A percentile compares a stretch with the other conserved stretches of the same genome.
Conservation (phyloP, 108 stramenopile species). For the Tribonema minus region DNA sequence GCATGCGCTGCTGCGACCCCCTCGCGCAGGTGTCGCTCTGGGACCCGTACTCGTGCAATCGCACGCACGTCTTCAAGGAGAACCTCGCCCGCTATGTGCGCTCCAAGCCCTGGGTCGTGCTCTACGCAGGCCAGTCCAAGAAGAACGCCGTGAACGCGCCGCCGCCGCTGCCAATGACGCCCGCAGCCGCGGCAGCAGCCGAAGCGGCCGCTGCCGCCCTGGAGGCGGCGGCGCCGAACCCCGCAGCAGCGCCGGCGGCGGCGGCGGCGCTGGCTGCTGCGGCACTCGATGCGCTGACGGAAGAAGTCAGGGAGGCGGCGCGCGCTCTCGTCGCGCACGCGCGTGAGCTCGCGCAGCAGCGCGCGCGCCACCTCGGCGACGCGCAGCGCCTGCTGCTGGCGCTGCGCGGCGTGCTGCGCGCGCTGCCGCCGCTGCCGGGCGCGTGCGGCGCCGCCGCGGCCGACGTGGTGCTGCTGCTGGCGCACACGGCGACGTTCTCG, state of each 20-base stretch:
- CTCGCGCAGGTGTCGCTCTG: no score
- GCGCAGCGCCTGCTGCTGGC: not conserved
- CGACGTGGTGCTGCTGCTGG: conserved; percentile 25
- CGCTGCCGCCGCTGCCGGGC: conserved; percentile 5
- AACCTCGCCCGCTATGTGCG: no score
- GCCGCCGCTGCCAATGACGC: not conserved
- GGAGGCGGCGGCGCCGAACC: not conserved
- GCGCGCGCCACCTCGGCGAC: not conserved
- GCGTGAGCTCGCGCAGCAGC: no score
- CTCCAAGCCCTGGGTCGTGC: no score
- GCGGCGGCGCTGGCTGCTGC: not conserved
- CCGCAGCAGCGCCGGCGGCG: not conserved
- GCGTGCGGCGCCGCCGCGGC: conserved; percentile 12
- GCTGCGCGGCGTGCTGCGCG: conserved; percentile 10
- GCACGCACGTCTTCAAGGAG: no score
- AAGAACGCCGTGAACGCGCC: no score
- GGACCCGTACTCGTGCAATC: no score
- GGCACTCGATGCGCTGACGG: not conserved
- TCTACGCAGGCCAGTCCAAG: no score
- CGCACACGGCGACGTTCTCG: conserved; percentile 27
- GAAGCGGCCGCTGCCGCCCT: not conserved
- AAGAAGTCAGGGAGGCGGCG: not conserved
- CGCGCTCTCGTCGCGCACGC: not conserved
- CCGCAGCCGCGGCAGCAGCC: not conserved
- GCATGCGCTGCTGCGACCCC: no score